Evolutionary conservation across 2,329 filamentous ascomycete species (phyloP), one percentile per base, ranked within the genome.

Genomic region (Fusarium compactum): DNA sequence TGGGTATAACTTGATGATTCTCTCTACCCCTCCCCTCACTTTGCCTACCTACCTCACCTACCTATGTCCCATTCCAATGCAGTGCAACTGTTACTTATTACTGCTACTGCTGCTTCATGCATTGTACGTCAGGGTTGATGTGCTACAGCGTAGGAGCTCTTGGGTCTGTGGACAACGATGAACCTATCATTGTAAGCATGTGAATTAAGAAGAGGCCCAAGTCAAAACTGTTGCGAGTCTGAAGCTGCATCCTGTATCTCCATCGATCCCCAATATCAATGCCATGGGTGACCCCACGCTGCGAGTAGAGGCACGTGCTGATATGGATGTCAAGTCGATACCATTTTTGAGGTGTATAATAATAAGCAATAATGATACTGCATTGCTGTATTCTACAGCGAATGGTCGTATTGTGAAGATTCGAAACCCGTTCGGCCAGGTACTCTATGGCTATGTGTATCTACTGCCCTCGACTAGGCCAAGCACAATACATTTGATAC

Each of bases 131-230:
- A 65, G 56, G 68, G 63, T 57, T 66, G 46, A 69, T 55, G 61
- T 66, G 57, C 47, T 62, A 70, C 65, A 60, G 53, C 40, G 51
- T 55, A 57, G 40, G 48, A 69, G 47, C 62, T 67, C 32, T 32
- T 64, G 51, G 63, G 45, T 32, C 65, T 62, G 43, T 72, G 65
- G 66, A 57, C 71, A 47, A 66, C 71, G 74, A 76, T 75, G 69
- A 67, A 72, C 74, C 74, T 76, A 76, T 76, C 74, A 75, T 76
- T 76, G 34, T 53, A 52, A 76, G 47, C 74, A 76, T 76, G 74
- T 76, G 74, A 74, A 68, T 65, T 53, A 40, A 67, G 53, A 72
- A 76, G 65, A 65, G 72, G 51, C 38, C 24, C 57, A 63, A 65
- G 43, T 74, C 66, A 62, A 59, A 61, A 57, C 62, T 61, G 51